Conservation (phyloP, 108 stramenopile genomes). For the Fistulifera solaris region DNA sequence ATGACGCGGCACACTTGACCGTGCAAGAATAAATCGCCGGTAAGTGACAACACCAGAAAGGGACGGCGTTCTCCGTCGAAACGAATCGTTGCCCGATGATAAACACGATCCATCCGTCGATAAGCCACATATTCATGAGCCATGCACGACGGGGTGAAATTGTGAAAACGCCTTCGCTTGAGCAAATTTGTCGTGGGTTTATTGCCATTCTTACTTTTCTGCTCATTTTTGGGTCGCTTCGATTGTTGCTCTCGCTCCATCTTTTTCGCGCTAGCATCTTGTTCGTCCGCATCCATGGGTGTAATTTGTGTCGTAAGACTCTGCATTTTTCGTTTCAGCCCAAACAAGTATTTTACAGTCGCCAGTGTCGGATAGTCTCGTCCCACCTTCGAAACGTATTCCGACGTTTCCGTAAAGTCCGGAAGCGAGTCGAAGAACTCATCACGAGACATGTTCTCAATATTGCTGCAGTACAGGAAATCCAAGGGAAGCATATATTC, state of each 20-base stretch:
- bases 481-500: slow-evolving; percentile 70
- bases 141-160: slow-evolving; percentile 43
- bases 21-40: slow-evolving; percentile 57
- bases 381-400: neutral
- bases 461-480: slow-evolving; percentile 20
- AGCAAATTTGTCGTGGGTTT: slow-evolving; percentile 13
- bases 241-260: slow-evolving; percentile 7
- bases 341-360: slow-evolving; percentile 30
- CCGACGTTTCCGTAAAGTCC: slow-evolving; percentile 16
- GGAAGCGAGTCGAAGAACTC: slow-evolving; percentile 21
- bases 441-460: too few relatives aligned
- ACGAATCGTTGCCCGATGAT: slow-evolving; percentile 61
- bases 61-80: slow-evolving; percentile 22
- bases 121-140: slow-evolving; percentile 67
- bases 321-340: slow-evolving; percentile 65
- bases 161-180: slow-evolving; percentile 61
- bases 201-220: slow-evolving; percentile 5
- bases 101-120: slow-evolving; percentile 59
- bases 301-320: slow-evolving; percentile 47
- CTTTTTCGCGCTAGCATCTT: slow-evolving; percentile 17
- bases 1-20: slow-evolving; percentile 57
- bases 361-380: slow-evolving; percentile 17
- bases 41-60: slow-evolving; percentile 60
- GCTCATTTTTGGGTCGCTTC: slow-evolving; percentile 7
- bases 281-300: slow-evolving; percentile 32